phyloP scores from a whole-genome alignment of 2,329 filamentous ascomycete species.

The Pseudocercospora pini-densiflorae region DNA sequence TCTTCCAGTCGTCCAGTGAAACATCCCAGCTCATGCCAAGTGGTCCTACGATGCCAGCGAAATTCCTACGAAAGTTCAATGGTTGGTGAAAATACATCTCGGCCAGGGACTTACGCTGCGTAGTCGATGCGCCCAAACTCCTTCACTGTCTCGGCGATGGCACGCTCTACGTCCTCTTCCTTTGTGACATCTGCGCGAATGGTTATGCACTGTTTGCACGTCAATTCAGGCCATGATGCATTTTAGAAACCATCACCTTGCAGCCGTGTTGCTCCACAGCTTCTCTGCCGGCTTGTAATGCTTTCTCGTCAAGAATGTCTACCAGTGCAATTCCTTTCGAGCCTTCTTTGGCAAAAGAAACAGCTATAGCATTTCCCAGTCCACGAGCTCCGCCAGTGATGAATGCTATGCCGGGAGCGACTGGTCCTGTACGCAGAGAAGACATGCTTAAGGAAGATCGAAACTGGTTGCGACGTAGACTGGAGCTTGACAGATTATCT shows the following conservation, averaged over 20 bases:
- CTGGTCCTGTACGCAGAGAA: conserved; percentile 26
- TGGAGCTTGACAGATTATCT: not conserved
- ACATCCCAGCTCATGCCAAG: conserved; percentile 34
- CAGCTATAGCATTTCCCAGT: conserved; percentile 34
- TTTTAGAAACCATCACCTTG: conserved; percentile 14
- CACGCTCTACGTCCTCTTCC: conserved; percentile 40
- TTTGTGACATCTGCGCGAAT: conserved; percentile 38
- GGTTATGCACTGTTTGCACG: conserved; percentile 25
- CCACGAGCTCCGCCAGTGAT: conserved; percentile 35
- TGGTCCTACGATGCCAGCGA: conserved; percentile 44
- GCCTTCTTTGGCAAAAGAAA: conserved; percentile 35
- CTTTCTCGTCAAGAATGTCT: conserved; percentile 32
- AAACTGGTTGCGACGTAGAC: not conserved
- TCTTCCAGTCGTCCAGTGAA: conserved; percentile 42
- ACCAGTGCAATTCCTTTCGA: conserved; percentile 32
- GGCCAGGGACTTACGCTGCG: conserved; percentile 33
- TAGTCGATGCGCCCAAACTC: conserved; percentile 47
- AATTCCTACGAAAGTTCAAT: conserved; percentile 22
- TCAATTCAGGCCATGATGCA: not conserved
- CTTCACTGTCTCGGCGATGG: conserved; percentile 40
- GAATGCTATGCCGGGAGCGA: conserved; percentile 36
- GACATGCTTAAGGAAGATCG: conserved; percentile 18
- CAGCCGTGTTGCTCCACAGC: conserved; percentile 32
- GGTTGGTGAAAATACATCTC: not conserved
- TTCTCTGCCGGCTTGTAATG: conserved; percentile 30